phyloP scores from a whole-genome alignment of 495 filamentous ascomycete species.

The Neurospora intermedia region DNA sequence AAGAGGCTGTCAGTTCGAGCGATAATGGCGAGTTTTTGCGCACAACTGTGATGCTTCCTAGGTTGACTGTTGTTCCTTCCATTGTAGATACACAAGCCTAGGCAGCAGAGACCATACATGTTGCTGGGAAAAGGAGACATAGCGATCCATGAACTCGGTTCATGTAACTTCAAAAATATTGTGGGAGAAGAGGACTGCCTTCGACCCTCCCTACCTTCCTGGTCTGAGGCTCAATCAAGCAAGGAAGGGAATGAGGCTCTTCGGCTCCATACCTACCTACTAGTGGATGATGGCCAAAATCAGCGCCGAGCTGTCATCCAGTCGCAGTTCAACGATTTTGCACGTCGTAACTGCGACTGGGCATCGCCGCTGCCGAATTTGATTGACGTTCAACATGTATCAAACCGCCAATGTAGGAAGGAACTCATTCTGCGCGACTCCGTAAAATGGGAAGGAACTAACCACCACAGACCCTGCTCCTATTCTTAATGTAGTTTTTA shows the following conservation, averaged over 20 bases:
- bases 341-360: not conserved
- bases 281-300: not conserved
- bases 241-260: not conserved
- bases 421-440: not conserved
- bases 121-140: not conserved
- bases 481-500: not conserved
- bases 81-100: not conserved
- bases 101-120: not conserved
- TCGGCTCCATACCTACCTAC: not conserved
- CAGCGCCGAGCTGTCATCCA: not conserved
- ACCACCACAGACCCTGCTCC: not conserved
- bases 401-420: not conserved
- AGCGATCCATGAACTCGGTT: not conserved
- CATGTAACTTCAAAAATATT: not conserved
- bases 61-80: slow-evolving; percentile 5
- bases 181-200: not conserved
- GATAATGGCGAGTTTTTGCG: slow-evolving; percentile 9
- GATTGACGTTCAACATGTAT: not conserved
- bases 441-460: not conserved
- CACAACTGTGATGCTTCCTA: slow-evolving; percentile 13
- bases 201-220: not conserved
- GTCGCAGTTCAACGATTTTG: not conserved
- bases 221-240: not conserved
- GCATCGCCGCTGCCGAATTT: not conserved
- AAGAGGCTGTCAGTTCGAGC: slow-evolving; percentile 11